Percentiles rank a stretch among this genome's conserved stretches.
Conservation (phyloP, 179 eudicot species). For the Beta macrorhiza region DNA sequence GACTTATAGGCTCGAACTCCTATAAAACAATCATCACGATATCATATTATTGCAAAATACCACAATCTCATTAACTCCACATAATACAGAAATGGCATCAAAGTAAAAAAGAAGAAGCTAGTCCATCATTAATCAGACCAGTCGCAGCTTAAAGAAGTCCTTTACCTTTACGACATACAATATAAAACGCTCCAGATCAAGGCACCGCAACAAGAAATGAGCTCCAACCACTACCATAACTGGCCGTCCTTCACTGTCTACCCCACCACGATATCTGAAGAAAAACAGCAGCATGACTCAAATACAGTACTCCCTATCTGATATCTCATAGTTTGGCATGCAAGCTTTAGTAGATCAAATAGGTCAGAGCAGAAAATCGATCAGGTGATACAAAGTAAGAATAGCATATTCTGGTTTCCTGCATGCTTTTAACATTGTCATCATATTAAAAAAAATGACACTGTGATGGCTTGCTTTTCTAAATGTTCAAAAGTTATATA, state of each 20-base stretch:
- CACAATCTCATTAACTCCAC: background rate
- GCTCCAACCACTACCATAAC: constrained; percentile 99
- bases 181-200: constrained; percentile 90
- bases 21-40: constrained; percentile 37
- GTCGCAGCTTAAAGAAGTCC: constrained; percentile 10
- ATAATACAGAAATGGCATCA: constrained; percentile 5
- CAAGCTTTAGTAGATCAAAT: constrained; percentile 14
- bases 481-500: background rate
- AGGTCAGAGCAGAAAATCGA: background rate
- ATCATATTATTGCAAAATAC: constrained; percentile 1
- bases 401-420: background rate
- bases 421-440: background rate
- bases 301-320: background rate
- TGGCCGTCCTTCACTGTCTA: constrained; percentile 93
- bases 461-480: background rate
- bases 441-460: background rate
- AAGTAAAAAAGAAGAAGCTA: background rate
- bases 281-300: constrained; percentile 16
- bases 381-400: background rate
- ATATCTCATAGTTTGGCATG: constrained; percentile 14
- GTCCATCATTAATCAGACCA: background rate
- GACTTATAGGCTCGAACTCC: constrained; percentile 95
- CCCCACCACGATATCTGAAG: constrained; percentile 93
- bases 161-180: constrained; percentile 50
- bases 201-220: constrained; percentile 92